phyloP scores from a whole-genome alignment of 179 eudicot genomes.

The Silene vulgaris region DNA sequence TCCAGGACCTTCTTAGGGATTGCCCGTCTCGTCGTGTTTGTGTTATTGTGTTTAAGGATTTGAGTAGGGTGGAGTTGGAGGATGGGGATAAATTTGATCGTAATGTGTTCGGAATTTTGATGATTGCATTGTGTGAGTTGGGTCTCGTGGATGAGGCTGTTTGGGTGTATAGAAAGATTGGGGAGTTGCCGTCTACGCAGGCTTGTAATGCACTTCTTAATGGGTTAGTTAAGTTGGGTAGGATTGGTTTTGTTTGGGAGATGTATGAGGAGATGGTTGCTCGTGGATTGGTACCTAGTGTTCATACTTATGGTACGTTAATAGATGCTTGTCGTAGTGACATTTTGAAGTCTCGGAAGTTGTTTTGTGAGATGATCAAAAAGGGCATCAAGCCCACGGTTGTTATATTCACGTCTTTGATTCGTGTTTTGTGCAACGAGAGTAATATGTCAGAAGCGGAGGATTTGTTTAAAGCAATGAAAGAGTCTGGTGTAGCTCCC shows the following conservation, averaged over 20 bases:
- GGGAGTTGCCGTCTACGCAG: constrained; percentile 51
- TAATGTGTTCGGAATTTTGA: constrained; percentile 59
- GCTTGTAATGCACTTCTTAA: constrained; percentile 61
- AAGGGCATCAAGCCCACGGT: constrained; percentile 52
- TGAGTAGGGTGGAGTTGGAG: constrained; percentile 29
- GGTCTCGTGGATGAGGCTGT: constrained; percentile 68
- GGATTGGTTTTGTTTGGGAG: constrained; percentile 51
- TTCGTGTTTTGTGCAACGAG: constrained; percentile 51
- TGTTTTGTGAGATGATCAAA: constrained; percentile 61
- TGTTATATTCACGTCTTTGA: constrained; percentile 60
- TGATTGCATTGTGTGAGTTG: constrained; percentile 53
- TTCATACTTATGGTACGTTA: constrained; percentile 63
- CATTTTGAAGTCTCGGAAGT: constrained; percentile 32
- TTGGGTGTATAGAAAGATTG: constrained; percentile 59
- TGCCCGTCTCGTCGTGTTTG: constrained; percentile 47
- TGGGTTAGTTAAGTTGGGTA: constrained; percentile 57
- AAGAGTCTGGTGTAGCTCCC: constrained; percentile 43
- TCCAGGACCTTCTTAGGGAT: constrained; percentile 35
- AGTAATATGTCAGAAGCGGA: constrained; percentile 60
- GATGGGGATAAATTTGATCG: constrained; percentile 15
- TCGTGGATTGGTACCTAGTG: constrained; percentile 44
- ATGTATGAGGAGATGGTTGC: constrained; percentile 39
- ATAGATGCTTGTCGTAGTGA: constrained; percentile 54
- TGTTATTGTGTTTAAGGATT: constrained; percentile 43
- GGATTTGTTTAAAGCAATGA: constrained; percentile 43